Evolutionary conservation across 805 yeast genomes (phyloP).

Genomic region (Wickerhamiella occidentalis): DNA sequence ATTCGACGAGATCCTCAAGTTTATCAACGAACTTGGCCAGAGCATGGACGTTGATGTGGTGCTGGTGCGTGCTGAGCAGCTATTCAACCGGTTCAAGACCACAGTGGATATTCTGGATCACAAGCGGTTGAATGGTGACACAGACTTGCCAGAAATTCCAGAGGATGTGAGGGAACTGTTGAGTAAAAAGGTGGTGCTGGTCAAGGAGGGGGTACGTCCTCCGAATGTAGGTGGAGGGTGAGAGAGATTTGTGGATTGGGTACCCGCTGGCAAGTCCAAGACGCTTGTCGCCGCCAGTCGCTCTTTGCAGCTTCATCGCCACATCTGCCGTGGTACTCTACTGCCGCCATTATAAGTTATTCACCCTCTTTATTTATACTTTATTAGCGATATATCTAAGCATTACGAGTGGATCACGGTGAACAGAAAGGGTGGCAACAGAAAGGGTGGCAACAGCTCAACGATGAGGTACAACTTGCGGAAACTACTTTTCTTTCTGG

Average conservation of each 20-base stretch:
- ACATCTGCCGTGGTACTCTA: too few species aligned
- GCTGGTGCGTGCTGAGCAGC: constrained; percentile 69
- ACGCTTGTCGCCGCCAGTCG: too few species aligned
- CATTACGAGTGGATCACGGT: too few species aligned
- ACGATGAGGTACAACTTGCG: too few species aligned
- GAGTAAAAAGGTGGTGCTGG: constrained; percentile 48
- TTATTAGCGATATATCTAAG: too few species aligned
- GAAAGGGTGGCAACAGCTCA: too few species aligned
- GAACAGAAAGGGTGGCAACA: too few species aligned
- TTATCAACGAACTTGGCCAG: constrained; percentile 80
- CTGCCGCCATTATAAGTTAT: too few species aligned
- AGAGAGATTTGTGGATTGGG: too few species aligned
- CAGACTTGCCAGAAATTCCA: constrained; percentile 25
- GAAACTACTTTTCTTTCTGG: too few species aligned
- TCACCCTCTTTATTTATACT: neutral
- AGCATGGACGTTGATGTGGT: constrained; percentile 63
- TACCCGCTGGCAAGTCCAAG: too few species aligned
- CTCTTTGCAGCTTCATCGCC: too few species aligned
- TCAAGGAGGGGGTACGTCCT: constrained; percentile 40
- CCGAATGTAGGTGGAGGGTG: constrained; percentile 30
- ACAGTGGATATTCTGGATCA: constrained; percentile 67
- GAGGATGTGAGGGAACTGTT: constrained; percentile 50
- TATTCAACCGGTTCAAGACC: constrained; percentile 68
- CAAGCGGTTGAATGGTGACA: constrained; percentile 19
- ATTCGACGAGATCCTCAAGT: constrained; percentile 86